Evolutionary conservation across 257 asterid genomes (phyloP).

Genomic region (Solanum stenotomum): DNA sequence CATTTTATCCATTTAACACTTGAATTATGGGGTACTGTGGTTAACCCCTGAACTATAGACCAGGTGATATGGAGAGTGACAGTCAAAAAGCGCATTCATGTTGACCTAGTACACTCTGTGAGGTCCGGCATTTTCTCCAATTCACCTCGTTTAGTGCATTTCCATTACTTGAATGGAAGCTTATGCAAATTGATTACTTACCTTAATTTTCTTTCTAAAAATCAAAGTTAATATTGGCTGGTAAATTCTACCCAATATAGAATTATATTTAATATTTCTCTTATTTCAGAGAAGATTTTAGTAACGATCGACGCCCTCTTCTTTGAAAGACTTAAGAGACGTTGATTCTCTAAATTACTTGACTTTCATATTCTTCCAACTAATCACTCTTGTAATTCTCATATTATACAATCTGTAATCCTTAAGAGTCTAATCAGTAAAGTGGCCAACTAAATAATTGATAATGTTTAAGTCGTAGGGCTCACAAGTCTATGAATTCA

Average conservation of each 20-base stretch:
- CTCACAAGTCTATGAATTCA: neutral
- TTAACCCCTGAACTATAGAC: neutral
- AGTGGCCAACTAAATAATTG: neutral
- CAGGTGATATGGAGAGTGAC: neutral
- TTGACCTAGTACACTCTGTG: neutral
- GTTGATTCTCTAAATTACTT: neutral
- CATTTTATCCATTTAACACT: neutral
- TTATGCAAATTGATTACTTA: neutral
- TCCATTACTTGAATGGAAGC: neutral
- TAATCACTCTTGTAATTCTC: neutral
- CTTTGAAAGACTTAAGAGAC: neutral
- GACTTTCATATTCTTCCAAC: neutral
- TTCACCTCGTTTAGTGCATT: neutral
- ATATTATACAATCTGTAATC: neutral
- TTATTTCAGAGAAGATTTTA: neutral
- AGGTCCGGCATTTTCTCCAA: neutral
- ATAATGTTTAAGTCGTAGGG: neutral
- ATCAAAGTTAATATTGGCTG: neutral
- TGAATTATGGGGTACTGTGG: neutral
- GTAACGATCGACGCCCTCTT: neutral
- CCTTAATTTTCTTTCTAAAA: neutral
- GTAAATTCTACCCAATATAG: neutral
- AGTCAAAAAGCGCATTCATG: neutral
- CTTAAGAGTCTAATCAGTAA: no score
- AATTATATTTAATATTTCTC: neutral